These are phyloP conservation scores for Rhodotorula sp. DNA, from an alignment of 1,284 basidiomycete genomes.

Conservation along the genomic window DNA sequence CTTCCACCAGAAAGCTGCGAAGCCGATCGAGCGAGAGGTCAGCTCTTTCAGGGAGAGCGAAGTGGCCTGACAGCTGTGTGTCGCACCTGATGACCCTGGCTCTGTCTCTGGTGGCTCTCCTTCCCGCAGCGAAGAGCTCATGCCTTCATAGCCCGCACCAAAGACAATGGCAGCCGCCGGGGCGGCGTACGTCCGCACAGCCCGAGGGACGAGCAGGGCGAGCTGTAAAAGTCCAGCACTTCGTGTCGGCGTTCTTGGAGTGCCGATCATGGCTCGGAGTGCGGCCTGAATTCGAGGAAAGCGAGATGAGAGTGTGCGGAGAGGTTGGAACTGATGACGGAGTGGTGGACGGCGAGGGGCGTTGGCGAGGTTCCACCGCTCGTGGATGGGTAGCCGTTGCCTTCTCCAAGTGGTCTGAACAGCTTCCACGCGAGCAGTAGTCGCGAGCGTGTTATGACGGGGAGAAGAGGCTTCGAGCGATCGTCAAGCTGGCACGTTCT, in stretches of 20 bases:
- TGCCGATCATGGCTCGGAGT: not conserved
- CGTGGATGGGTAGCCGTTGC: not conserved
- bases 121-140: not conserved
- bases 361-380: not conserved
- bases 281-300: not conserved
- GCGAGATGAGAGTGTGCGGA: not conserved
- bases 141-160: not conserved
- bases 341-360: not conserved
- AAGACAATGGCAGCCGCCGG: slow-evolving; percentile 3
- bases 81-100: slow-evolving; percentile 2
- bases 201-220: not conserved
- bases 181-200: slow-evolving; percentile 10
- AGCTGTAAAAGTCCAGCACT: slow-evolving; percentile 8
- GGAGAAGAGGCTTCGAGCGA: not conserved
- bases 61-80: accelerated
- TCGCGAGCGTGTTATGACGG: not conserved
- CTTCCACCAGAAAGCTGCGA: slow-evolving; percentile 33
- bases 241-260: not conserved
- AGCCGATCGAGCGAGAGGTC: not conserved
- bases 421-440: too few relatives aligned
- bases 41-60: not conserved
- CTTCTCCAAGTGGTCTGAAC: too few relatives aligned
- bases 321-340: not conserved
- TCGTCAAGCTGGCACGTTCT: too few relatives aligned
- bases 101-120: slow-evolving; percentile 2